Evolutionary conservation across 1,284 basidiomycete genomes (phyloP).

Genomic region (Marasmius fiardii): DNA sequence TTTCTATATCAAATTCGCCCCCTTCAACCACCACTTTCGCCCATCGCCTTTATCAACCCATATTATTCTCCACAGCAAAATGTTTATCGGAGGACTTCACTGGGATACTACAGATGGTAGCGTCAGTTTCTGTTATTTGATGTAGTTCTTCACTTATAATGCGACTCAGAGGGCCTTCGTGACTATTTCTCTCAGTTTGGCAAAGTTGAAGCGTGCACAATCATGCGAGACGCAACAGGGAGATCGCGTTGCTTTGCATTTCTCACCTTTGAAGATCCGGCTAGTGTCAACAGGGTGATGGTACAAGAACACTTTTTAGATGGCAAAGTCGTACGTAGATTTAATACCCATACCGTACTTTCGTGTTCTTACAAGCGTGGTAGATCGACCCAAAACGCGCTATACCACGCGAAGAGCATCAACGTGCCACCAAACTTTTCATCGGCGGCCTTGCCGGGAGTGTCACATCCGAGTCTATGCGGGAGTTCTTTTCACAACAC

Average conservation of each 20-base stretch:
- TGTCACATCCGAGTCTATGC: constrained; percentile 93
- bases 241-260: constrained; percentile 94
- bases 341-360: not conserved
- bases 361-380: constrained; percentile 3
- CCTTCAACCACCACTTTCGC: constrained; percentile 27
- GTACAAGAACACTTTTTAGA: constrained; percentile 87
- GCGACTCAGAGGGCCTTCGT: constrained; percentile 68
- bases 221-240: constrained; percentile 93
- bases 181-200: constrained; percentile 90
- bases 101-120: constrained; percentile 96
- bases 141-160: constrained; percentile 35
- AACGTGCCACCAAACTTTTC: constrained; percentile 90
- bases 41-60: constrained; percentile 21
- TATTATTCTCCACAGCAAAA: constrained; percentile 64
- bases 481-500: constrained; percentile 86
- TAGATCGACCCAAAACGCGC: constrained; percentile 99
- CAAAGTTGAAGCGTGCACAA: constrained; percentile 88
- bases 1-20: not conserved
- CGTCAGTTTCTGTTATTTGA: constrained; percentile 31
- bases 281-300: constrained; percentile 89
- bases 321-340: constrained; percentile 80
- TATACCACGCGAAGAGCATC: constrained; percentile 93
- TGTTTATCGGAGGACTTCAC: constrained; percentile 96
- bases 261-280: constrained; percentile 85
- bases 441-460: constrained; percentile 91